Evolutionary conservation across 2,329 filamentous ascomycete species (phyloP).

Genomic region (Rugonectria rugulosa): DNA sequence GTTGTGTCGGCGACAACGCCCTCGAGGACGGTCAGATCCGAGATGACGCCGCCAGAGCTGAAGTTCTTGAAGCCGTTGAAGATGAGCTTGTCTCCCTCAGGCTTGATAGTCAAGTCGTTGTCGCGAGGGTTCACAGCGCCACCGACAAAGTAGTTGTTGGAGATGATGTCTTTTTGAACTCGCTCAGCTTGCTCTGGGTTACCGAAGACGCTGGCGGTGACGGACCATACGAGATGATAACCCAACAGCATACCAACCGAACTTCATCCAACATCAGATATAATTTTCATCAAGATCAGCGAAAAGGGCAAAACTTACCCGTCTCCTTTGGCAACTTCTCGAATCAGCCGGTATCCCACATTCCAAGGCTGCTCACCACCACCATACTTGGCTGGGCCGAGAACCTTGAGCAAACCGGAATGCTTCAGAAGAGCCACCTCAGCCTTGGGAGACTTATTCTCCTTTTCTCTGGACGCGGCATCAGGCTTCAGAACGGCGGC

Average conservation of each 20-base stretch:
- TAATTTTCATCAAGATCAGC: rapidly evolving
- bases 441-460: slow-evolving; percentile 50
- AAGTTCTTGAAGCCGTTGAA: slow-evolving; percentile 72
- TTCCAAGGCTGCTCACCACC: slow-evolving; percentile 54
- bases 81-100: slow-evolving; percentile 60
- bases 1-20: slow-evolving; percentile 65
- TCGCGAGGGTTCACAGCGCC: slow-evolving; percentile 72
- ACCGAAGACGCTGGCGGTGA: slow-evolving; percentile 67
- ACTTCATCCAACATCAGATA: slow-evolving; percentile 50
- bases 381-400: slow-evolving; percentile 50
- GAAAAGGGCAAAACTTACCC: slow-evolving; percentile 49
- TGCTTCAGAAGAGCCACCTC: slow-evolving; percentile 52
- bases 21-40: slow-evolving; percentile 71
- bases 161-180: slow-evolving; percentile 62
- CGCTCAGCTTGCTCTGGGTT: slow-evolving; percentile 66
- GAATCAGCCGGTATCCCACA: slow-evolving; percentile 64
- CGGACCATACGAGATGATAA: slow-evolving; percentile 71
- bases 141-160: slow-evolving; percentile 72
- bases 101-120: slow-evolving; percentile 64
- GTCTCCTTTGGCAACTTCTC: slow-evolving; percentile 70
- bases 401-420: slow-evolving; percentile 48
- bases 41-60: slow-evolving; percentile 72
- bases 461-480: slow-evolving; percentile 45
- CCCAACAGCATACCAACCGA: slow-evolving; percentile 73
- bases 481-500: slow-evolving; percentile 45